These are phyloP conservation scores for Prunus salicina DNA, from an alignment of 306 rosid genomes.

Conservation along the genomic window DNA sequence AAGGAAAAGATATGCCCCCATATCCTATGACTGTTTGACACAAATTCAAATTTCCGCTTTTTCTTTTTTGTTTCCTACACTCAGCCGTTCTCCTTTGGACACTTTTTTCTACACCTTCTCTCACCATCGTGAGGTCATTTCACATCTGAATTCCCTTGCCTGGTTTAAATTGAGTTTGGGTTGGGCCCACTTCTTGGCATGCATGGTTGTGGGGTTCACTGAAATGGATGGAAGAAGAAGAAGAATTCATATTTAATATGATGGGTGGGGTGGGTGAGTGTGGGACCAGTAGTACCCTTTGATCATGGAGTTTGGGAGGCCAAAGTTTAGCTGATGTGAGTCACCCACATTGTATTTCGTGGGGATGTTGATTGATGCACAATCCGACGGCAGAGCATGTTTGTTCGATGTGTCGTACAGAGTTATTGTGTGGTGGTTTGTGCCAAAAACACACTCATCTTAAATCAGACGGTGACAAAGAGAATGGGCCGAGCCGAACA, in stretches of 20 bases:
- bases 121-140: slow-evolving; percentile 32
- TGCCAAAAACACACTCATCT: slow-evolving; percentile 4
- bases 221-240: neutral
- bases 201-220: slow-evolving; percentile 27
- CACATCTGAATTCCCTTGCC: slow-evolving; percentile 28
- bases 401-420: neutral
- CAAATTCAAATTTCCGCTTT: slow-evolving; percentile 97
- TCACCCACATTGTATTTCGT: slow-evolving; percentile 23
- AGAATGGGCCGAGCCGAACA: slow-evolving; percentile 15
- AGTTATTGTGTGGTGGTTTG: neutral
- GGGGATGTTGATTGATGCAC: slow-evolving; percentile 3
- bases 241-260: slow-evolving; percentile 1
- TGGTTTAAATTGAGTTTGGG: slow-evolving; percentile 21
- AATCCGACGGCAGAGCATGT: slow-evolving; percentile 33
- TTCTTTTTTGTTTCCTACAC: slow-evolving; percentile 43
- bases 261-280: slow-evolving; percentile 23
- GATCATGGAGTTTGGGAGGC: slow-evolving; percentile 44
- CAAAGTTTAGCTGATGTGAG: slow-evolving; percentile 30
- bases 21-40: slow-evolving; percentile 15
- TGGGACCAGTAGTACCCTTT: slow-evolving; percentile 38
- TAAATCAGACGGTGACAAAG: slow-evolving; percentile 9
- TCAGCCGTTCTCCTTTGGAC: slow-evolving; percentile 43
- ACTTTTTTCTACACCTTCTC: slow-evolving; percentile 32
- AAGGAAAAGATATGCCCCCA: slow-evolving; percentile 44
- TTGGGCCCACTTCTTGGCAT: slow-evolving; percentile 55